These are phyloP conservation scores for Papilionanthe hybrid DNA, from an alignment of 116 monocot species.

Conservation along the genomic window DNA sequence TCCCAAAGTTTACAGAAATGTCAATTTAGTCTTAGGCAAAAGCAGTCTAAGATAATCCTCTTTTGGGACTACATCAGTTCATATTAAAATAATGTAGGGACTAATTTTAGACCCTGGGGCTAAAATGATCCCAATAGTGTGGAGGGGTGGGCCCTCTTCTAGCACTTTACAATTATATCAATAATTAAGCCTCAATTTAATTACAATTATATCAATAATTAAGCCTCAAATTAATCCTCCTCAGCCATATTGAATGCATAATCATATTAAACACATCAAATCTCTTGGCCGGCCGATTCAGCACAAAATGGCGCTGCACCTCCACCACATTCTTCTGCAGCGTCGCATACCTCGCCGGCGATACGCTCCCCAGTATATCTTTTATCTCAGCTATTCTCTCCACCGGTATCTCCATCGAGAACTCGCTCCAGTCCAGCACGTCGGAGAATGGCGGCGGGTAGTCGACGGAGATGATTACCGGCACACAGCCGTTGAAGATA, in stretches of 20 bases:
- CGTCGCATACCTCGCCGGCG: conserved; percentile 21
- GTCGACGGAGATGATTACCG: conserved; percentile 55
- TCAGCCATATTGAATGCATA: conserved; percentile 80
- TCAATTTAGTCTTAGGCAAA: too few species aligned
- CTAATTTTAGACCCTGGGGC: too few species aligned
- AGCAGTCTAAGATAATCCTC: too few species aligned
- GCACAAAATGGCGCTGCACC: conserved; percentile 53
- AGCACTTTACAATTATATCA: background rate
- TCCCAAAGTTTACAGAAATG: too few species aligned
- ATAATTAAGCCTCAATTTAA: conserved; percentile 6
- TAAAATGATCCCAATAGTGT: too few species aligned
- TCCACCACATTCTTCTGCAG: conserved; percentile 37
- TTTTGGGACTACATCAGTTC: too few species aligned
- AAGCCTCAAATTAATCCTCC: conserved; percentile 43
- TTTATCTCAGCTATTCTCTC: conserved; percentile 44
- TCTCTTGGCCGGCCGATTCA: conserved; percentile 47
- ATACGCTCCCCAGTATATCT: conserved; percentile 37
- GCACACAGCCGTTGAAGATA: conserved; percentile 69
- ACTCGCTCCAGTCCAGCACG: conserved; percentile 61
- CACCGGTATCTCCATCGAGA: conserved; percentile 47
- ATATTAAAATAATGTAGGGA: too few species aligned
- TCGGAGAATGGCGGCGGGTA: conserved; percentile 66
- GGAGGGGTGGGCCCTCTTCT: too few species aligned
- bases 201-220: background rate
- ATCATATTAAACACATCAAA: conserved; percentile 81